A percentile compares a stretch with the other conserved stretches of the same genome.
Evolutionary conservation across 148 eudicot genomes (phyloP).

Genomic region (Fagopyrum tataricum): DNA sequence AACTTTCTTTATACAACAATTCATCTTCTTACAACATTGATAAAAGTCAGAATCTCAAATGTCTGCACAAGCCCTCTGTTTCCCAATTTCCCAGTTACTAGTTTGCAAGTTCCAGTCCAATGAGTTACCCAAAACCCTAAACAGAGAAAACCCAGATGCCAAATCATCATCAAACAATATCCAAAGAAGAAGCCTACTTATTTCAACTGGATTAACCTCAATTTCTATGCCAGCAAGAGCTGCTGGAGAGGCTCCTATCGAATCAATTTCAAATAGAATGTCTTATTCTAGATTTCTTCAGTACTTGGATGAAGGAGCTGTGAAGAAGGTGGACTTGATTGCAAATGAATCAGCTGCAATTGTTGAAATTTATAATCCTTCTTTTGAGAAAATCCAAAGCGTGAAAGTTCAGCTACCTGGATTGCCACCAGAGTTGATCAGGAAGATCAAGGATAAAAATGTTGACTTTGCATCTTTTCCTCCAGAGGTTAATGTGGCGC

Average conservation of each 20-base stretch:
- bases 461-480: conserved; percentile 75
- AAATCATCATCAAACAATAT: conserved; percentile 22
- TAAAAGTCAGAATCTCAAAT: background rate
- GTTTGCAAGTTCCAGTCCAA: conserved; percentile 35
- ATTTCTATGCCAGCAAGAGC: conserved; percentile 31
- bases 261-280: conserved; percentile 43
- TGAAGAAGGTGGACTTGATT: conserved; percentile 63
- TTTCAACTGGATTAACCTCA: conserved; percentile 38
- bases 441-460: conserved; percentile 56
- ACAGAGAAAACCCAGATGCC: conserved; percentile 24
- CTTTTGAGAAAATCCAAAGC: conserved; percentile 54
- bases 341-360: conserved; percentile 58
- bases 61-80: conserved; percentile 38
- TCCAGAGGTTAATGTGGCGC: conserved; percentile 34
- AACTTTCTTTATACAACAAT: background rate
- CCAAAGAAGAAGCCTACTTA: conserved; percentile 39
- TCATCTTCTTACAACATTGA: background rate
- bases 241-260: conserved; percentile 39
- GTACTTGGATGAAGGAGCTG: conserved; percentile 61
- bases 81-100: conserved; percentile 32
- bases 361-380: conserved; percentile 54
- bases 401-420: conserved; percentile 70
- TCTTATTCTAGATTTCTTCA: conserved; percentile 71
- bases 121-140: conserved; percentile 24
- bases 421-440: conserved; percentile 48